Base-by-base conservation (phyloP, 345 rosid species). In the Tarenaya hassleriana region DNA sequence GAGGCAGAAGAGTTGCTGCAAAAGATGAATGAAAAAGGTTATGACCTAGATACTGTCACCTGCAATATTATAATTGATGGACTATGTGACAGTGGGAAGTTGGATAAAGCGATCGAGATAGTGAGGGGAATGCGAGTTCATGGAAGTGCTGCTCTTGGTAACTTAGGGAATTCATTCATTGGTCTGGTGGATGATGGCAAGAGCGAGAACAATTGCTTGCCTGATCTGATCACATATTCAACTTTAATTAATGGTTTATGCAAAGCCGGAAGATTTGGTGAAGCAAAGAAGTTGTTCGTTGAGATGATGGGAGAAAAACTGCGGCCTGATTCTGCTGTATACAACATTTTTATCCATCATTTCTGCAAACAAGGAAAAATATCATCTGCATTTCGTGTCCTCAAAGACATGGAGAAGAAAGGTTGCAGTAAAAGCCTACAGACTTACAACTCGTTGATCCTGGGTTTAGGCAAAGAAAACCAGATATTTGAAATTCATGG, bases 351-450 rank as follows among this genome's bases (percentile, higher is more conserved):
- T 55, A 73, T 92, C 52, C 73, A 83, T 47, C 69, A 70, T 69
- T 86, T 74, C 73, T 92, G 96, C 74, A 88, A 76, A 71, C 80
- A 75, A 54, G 97, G 97, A 41, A 92, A 88, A 72, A 5, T 92
- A 71, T 78, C 97, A 35, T 88, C 97, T 67, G 89, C 97, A 64
- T 81, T 88, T 68, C 86, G 83, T 41, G 87, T 92, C 60, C 98
- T 92, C 35, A 88, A 88, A 69, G 97, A 92, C 61, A 92, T 92
- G 98, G 98, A 85, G 77, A 81, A 81, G 71, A 83, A 64, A 51
- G 88, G 95, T 45, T 92, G 86, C 64, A 73, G 60, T 63, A 92
- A 77, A 77, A 85, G 74, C 70, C 47, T 88, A 12, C 90, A 77
- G 50, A 88, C 97, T 32, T 92, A 88, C 66, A 88, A 92, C 71